These are phyloP conservation scores for Sophora flavescens DNA, from an alignment of 306 rosid species.

Conservation along the genomic window DNA sequence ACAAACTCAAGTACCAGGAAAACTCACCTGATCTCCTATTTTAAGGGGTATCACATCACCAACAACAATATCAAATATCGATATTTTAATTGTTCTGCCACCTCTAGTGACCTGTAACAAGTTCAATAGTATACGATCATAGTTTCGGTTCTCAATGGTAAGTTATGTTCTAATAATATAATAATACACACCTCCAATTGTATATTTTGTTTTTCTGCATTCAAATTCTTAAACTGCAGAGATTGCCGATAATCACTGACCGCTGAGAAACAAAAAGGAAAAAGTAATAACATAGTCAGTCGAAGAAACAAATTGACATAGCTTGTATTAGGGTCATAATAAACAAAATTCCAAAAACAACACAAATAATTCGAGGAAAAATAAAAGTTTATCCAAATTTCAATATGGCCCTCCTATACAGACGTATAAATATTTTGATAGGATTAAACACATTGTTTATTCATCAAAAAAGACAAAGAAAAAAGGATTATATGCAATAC, in stretches of 20 bases:
- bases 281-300: slow-evolving; percentile 39
- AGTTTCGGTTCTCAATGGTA: slow-evolving; percentile 35
- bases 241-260: slow-evolving; percentile 94
- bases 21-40: slow-evolving; percentile 92
- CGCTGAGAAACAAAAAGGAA: slow-evolving; percentile 63
- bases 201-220: slow-evolving; percentile 88
- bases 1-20: slow-evolving; percentile 40
- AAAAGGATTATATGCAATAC: slow-evolving; percentile 50
- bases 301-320: slow-evolving; percentile 26
- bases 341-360: slow-evolving; percentile 16
- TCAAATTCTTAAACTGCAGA: slow-evolving; percentile 92
- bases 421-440: slow-evolving; percentile 4
- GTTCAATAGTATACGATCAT: slow-evolving; percentile 38
- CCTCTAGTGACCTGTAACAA: slow-evolving; percentile 79
- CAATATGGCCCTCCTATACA: slow-evolving; percentile 15
- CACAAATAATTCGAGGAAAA: slow-evolving; percentile 23
- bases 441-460: slow-evolving; percentile 17
- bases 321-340: slow-evolving; percentile 30
- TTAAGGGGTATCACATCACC: slow-evolving; percentile 95
- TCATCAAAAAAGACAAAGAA: slow-evolving; percentile 8
- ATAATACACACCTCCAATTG: slow-evolving; percentile 79
- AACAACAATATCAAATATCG: slow-evolving; percentile 94
- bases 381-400: slow-evolving; percentile 17
- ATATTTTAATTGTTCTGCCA: slow-evolving; percentile 76
- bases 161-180: slow-evolving; percentile 22